phyloP scores from a whole-genome alignment of 192 early-diverging fungal genomes.

The Obelidium mucronatum region DNA sequence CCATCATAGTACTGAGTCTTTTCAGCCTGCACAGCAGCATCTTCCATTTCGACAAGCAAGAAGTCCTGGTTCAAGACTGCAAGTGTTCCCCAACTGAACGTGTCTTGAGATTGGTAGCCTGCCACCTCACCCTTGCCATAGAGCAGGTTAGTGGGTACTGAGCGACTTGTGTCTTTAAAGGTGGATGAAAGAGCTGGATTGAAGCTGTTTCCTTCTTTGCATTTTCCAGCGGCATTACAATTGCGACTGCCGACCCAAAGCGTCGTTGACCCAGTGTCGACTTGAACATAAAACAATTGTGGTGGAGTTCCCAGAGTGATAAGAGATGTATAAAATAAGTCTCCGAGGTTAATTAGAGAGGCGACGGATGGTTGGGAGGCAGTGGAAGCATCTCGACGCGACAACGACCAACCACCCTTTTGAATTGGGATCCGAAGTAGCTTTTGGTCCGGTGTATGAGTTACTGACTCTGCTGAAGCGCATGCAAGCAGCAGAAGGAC shows the following conservation, averaged over 20 bases:
- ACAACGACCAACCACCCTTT: too few relatives aligned
- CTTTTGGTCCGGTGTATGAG: too few relatives aligned
- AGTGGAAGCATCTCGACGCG: too few relatives aligned
- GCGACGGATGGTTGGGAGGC: too few relatives aligned
- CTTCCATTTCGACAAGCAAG: background rate
- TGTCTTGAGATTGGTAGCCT: slow-evolving; percentile 10
- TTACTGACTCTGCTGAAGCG: too few relatives aligned
- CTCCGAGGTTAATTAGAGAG: too few relatives aligned
- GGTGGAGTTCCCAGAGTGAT: slow-evolving; percentile 26
- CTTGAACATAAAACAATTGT: slow-evolving; percentile 8
- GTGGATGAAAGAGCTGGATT: slow-evolving; percentile 4
- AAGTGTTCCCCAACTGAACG: background rate
- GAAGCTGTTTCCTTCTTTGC: background rate
- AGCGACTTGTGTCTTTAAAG: background rate
- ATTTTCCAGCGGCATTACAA: background rate
- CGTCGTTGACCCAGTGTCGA: slow-evolving; percentile 15
- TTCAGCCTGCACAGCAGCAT: background rate
- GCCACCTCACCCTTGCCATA: background rate
- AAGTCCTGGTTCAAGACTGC: slow-evolving; percentile 3
- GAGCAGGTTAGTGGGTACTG: background rate
- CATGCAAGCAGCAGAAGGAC: too few relatives aligned
- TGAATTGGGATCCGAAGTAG: too few relatives aligned
- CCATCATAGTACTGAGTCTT: background rate
- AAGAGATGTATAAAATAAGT: background rate
- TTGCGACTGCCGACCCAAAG: background rate